Evolutionary conservation across 2,329 filamentous ascomycete species (phyloP).

Genomic region (Atkinsonella hypoxylon): DNA sequence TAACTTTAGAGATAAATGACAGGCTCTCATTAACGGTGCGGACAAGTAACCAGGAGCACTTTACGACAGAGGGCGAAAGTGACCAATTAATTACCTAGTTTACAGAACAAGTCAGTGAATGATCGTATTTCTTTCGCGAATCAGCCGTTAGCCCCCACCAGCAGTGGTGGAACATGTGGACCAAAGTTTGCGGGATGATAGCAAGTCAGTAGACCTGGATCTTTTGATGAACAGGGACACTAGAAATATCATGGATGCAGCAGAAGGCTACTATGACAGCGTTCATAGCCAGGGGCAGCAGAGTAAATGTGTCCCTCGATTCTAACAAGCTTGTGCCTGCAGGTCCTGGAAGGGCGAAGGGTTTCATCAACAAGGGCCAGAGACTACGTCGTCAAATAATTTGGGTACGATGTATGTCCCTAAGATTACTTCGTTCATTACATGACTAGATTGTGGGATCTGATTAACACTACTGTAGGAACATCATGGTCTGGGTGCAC

Average conservation of each 20-base stretch:
- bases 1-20: conserved; percentile 91
- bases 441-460: conserved; percentile 95
- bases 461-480: conserved; percentile 98
- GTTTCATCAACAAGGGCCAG: conserved; percentile 93
- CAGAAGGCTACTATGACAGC: conserved; percentile 99
- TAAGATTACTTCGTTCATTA: conserved; percentile 99
- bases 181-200: conserved; percentile 80
- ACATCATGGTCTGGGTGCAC: conserved; percentile 94
- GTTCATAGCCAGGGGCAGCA: conserved; percentile 85
- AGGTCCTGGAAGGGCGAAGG: conserved; percentile 86
- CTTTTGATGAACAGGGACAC: conserved; percentile 66
- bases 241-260: conserved; percentile 58
- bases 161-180: conserved; percentile 67
- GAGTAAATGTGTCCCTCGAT: conserved; percentile 93
- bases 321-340: conserved; percentile 95
- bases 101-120: conserved; percentile 77
- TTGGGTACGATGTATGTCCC: conserved; percentile 92
- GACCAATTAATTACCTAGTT: conserved; percentile 80
- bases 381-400: conserved; percentile 89
- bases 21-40: conserved; percentile 88
- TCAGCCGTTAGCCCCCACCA: conserved; percentile 73
- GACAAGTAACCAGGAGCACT: conserved; percentile 91
- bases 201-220: conserved; percentile 85
- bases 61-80: conserved; percentile 90
- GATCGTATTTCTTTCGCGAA: conserved; percentile 89